Conservation (phyloP, 139 green algal species). For the Chlamydomonas incerta region DNA sequence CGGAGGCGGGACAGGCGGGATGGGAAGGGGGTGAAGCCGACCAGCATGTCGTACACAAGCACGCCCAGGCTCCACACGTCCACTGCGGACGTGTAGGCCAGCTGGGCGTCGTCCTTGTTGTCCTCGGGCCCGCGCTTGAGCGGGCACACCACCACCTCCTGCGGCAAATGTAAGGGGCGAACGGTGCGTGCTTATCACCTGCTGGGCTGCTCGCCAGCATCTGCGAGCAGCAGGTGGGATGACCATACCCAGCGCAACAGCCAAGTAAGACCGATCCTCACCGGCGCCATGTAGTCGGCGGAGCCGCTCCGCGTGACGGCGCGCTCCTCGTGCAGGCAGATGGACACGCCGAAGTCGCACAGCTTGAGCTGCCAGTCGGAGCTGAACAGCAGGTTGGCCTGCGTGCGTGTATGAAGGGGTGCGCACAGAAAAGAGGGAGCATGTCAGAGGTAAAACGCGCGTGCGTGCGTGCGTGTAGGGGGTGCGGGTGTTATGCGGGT, state of each 20-base stretch:
- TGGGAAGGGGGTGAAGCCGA: conserved; percentile 35
- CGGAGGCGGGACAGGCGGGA: too few species aligned
- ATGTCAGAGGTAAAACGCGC: too few species aligned
- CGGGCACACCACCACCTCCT: conserved; percentile 57
- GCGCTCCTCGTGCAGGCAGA: conserved; percentile 55
- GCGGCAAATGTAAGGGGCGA: too few species aligned
- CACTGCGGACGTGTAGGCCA: conserved; percentile 55
- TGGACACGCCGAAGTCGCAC: conserved; percentile 58
- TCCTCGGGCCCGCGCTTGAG: conserved; percentile 56
- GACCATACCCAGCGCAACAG: too few species aligned
- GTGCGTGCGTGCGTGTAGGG: too few species aligned
- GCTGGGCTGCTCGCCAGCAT: too few species aligned
- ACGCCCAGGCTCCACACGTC: conserved; percentile 58
- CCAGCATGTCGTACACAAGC: conserved; percentile 66
- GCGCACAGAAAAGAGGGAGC: too few species aligned
- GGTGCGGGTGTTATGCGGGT: too few species aligned
- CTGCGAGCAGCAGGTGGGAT: too few species aligned
- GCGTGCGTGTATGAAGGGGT: too few species aligned
- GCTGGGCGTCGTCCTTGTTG: conserved; percentile 52
- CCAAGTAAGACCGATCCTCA: neutral
- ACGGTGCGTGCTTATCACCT: too few species aligned
- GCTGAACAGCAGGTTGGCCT: conserved; percentile 11
- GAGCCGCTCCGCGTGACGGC: conserved; percentile 63
- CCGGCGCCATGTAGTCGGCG: conserved; percentile 57
- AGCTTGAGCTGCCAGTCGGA: conserved; percentile 10